A percentile compares a stretch with the other conserved stretches of the same genome.
These are phyloP conservation scores for Atalantia buxifolia DNA, from an alignment of 345 rosid genomes.

Conservation along the genomic window DNA sequence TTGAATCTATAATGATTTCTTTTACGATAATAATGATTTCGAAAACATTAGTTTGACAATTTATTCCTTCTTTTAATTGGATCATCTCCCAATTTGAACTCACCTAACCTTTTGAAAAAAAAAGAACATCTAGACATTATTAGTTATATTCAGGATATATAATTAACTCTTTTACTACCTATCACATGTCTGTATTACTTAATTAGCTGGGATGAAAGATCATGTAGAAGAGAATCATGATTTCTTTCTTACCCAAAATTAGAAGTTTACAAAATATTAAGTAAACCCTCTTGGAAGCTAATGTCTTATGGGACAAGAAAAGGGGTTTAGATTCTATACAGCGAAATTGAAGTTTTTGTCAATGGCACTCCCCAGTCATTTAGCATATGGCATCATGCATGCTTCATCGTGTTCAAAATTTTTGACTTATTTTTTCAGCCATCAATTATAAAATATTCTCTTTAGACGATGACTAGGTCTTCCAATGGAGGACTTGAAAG, in stretches of 20 bases:
- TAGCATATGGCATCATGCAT: not conserved
- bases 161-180: no score
- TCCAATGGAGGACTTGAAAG: not conserved
- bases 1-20: no score
- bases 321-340: no score
- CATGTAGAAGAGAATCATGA: no score
- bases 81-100: not conserved
- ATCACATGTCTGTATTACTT: no score
- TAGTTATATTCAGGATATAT: no score
- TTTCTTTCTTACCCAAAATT: no score
- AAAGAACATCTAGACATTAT: not conserved
- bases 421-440: not conserved
- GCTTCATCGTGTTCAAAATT: not conserved
- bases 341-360: not conserved
- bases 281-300: no score
- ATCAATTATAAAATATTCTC: not conserved
- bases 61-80: not conserved
- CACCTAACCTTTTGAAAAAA: not conserved
- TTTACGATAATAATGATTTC: no score
- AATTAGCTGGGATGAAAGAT: no score
- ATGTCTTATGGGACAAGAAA: no score
- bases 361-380: not conserved
- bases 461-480: not conserved
- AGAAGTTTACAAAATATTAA: no score
- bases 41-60: not conserved